A percentile compares a stretch with the other conserved stretches of the same genome.
These are phyloP conservation scores for Fusarium sp. DNA, from an alignment of 2,329 filamentous ascomycete species.

Conservation along the genomic window DNA sequence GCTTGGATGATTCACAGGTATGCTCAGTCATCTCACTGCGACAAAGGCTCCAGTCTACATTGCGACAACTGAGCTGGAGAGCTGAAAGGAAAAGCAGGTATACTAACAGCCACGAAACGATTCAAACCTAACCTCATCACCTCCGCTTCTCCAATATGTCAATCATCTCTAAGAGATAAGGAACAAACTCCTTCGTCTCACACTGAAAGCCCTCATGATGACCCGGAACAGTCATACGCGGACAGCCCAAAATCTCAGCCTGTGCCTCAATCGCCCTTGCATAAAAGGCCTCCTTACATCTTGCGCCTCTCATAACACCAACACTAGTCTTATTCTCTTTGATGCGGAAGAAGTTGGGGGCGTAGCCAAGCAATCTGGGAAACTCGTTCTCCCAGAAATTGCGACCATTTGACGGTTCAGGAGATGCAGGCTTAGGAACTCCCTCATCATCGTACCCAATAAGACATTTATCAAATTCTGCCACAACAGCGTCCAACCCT, in stretches of 20 bases:
- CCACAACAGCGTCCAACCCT: not conserved
- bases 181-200: constrained; percentile 5
- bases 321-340: not conserved
- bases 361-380: not conserved
- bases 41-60: no score
- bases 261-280: not conserved
- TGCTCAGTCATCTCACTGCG: no score
- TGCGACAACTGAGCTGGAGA: no score
- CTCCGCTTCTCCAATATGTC: not conserved
- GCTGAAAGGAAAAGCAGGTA: no score
- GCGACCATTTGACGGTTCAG: not conserved
- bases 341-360: not conserved
- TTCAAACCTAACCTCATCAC: no score
- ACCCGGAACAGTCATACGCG: not conserved
- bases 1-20: no score
- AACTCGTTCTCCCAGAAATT: constrained; percentile 22
- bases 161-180: not conserved
- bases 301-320: not conserved
- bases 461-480: not conserved
- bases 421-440: not conserved
- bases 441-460: not conserved
- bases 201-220: constrained; percentile 11
- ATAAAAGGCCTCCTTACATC: constrained; percentile 1
- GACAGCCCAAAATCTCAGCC: not conserved
- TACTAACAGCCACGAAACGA: no score